Evolutionary conservation across 2,329 filamentous ascomycete species (phyloP).

Genomic region (Arthrobotrys musiformis): DNA sequence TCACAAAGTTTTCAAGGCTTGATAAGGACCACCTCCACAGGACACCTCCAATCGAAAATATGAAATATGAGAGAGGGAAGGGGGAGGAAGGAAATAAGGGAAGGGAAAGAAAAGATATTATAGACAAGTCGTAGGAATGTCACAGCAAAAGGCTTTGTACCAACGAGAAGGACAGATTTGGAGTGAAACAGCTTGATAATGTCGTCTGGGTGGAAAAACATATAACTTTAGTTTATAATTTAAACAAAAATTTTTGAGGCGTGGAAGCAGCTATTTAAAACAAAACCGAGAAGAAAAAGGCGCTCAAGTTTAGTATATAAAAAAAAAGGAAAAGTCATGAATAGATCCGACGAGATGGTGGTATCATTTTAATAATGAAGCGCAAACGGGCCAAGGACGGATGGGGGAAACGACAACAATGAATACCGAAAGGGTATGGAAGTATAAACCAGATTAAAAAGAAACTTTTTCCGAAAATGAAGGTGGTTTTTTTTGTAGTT

Average conservation of each 20-base stretch:
- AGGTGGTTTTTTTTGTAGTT: background rate
- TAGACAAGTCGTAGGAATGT: background rate
- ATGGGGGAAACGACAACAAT: background rate
- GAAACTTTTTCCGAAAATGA: background rate
- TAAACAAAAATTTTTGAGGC: background rate
- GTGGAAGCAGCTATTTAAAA: background rate
- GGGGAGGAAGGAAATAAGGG: background rate
- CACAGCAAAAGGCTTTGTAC: background rate
- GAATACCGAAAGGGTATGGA: background rate
- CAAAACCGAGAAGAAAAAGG: background rate
- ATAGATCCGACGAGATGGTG: background rate
- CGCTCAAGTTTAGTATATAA: background rate
- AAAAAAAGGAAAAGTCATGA: background rate
- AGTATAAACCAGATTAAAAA: background rate
- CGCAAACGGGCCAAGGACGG: background rate
- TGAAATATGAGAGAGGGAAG: background rate
- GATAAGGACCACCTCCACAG: background rate
- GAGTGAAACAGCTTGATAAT: background rate
- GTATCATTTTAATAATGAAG: conserved; percentile 11
- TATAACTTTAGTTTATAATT: background rate
- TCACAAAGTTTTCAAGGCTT: background rate
- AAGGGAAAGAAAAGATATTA: background rate
- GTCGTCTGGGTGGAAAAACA: conserved; percentile 1
- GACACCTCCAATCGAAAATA: background rate
- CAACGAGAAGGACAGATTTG: background rate